These are phyloP conservation scores for Musa schizocarpa DNA, from an alignment of 176 grass and related monocot genomes.

Conservation along the genomic window DNA sequence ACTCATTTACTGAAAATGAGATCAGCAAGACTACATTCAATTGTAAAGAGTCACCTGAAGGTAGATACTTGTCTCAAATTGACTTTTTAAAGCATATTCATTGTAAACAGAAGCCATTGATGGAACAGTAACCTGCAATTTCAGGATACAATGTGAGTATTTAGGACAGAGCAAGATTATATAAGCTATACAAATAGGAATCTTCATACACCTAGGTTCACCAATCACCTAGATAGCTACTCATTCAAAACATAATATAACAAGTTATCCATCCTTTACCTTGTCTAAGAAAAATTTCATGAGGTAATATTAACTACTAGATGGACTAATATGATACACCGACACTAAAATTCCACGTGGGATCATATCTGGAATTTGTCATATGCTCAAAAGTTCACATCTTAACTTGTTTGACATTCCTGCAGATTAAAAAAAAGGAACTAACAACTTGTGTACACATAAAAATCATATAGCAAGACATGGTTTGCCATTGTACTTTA, in stretches of 20 bases:
- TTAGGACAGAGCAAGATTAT: neutral
- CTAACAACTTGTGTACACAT: neutral
- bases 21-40: neutral
- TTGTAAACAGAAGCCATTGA: constrained; percentile 94
- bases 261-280: neutral
- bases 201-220: neutral
- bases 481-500: no score
- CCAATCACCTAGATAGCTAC: no score
- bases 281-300: neutral
- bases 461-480: no score
- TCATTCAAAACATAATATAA: neutral
- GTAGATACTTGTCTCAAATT: constrained; percentile 96
- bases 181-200: neutral
- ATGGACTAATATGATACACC: neutral
- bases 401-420: neutral
- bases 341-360: neutral
- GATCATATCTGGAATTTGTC: neutral
- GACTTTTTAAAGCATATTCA: constrained; percentile 96
- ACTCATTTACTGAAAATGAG: neutral
- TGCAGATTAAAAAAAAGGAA: neutral
- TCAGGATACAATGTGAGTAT: constrained; percentile 4
- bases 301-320: no score
- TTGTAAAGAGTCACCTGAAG: constrained; percentile 50
- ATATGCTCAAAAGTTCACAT: neutral
- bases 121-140: constrained; percentile 83